Evolutionary conservation across 2,329 filamentous ascomycete species (phyloP).

Genomic region (Exophiala sideris): DNA sequence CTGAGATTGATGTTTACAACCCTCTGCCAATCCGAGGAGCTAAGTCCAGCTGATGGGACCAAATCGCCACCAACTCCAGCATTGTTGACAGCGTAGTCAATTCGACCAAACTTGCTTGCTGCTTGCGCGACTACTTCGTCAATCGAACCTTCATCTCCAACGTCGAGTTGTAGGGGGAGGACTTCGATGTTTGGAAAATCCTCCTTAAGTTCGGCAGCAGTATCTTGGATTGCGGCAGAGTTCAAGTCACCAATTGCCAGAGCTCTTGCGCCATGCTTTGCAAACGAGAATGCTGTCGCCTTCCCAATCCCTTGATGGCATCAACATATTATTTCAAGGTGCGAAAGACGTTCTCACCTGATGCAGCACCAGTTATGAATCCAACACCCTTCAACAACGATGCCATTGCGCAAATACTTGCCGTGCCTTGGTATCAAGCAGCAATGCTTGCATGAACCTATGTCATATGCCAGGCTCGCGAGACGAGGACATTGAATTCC

Average conservation of each 20-base stretch:
- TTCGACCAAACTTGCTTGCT: slow-evolving; percentile 48
- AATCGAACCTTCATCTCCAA: slow-evolving; percentile 39
- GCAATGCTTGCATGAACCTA: no score
- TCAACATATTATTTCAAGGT: not conserved
- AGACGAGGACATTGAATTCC: no score
- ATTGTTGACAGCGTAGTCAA: slow-evolving; percentile 57
- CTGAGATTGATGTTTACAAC: slow-evolving; percentile 54
- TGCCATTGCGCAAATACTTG: no score
- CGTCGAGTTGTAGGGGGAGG: slow-evolving; percentile 43
- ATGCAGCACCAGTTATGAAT: no score
- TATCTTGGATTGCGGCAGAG: slow-evolving; percentile 1
- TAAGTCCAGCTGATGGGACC: slow-evolving; percentile 45
- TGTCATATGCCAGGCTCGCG: no score
- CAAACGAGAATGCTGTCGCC: not conserved
- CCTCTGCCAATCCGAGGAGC: slow-evolving; percentile 48
- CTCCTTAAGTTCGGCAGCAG: slow-evolving; percentile 9
- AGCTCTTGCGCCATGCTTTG: not conserved
- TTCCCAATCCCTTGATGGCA: not conserved
- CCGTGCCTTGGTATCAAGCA: no score
- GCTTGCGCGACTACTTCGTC: slow-evolving; percentile 34
- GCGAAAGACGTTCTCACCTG: no score
- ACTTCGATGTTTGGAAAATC: slow-evolving; percentile 32
- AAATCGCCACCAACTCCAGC: slow-evolving; percentile 50
- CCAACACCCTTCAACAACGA: no score
- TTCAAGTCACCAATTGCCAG: not conserved